Evolutionary conservation across 768 basidiomycete species (phyloP).

Genomic region (Suillus tomentosus): DNA sequence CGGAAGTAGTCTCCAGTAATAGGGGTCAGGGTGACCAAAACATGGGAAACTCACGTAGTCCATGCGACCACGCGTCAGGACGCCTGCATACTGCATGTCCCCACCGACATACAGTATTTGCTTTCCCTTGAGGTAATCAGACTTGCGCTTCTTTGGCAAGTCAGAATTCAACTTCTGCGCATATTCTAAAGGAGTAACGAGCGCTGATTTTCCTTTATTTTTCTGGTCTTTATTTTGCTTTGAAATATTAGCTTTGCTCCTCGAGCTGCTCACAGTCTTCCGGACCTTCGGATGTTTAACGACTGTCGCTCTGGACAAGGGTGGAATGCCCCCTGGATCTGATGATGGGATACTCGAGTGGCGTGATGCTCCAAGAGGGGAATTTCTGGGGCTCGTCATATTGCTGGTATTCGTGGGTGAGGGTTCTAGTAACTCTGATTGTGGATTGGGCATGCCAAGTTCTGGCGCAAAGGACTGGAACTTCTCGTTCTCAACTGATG

Average conservation of each 20-base stretch:
- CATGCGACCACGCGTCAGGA: constrained; percentile 58
- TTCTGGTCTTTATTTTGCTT: constrained; percentile 24
- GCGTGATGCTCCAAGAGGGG: neutral
- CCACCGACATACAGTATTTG: constrained; percentile 60
- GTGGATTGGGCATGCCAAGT: neutral
- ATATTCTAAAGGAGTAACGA: constrained; percentile 53
- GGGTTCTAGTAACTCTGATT: neutral
- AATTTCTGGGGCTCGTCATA: constrained; percentile 25
- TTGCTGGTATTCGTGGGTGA: constrained; percentile 15
- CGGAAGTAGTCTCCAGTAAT: neutral
- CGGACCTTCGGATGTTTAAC: constrained; percentile 16
- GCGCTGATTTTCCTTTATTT: constrained; percentile 43
- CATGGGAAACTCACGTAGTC: constrained; percentile 51
- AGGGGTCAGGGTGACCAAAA: constrained; percentile 9
- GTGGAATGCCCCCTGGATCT: constrained; percentile 6
- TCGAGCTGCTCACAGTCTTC: constrained; percentile 27
- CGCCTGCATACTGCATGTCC: constrained; percentile 55
- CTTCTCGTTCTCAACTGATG: neutral
- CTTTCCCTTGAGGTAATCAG: constrained; percentile 50
- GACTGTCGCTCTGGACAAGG: neutral
- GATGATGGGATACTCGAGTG: neutral
- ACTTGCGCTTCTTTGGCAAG: constrained; percentile 22
- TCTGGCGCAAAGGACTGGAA: neutral
- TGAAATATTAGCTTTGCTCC: constrained; percentile 12
- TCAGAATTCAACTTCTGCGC: constrained; percentile 43